Base-by-base conservation (phyloP, 2,329 filamentous ascomycete species). In the Diplodia seriata region DNA sequence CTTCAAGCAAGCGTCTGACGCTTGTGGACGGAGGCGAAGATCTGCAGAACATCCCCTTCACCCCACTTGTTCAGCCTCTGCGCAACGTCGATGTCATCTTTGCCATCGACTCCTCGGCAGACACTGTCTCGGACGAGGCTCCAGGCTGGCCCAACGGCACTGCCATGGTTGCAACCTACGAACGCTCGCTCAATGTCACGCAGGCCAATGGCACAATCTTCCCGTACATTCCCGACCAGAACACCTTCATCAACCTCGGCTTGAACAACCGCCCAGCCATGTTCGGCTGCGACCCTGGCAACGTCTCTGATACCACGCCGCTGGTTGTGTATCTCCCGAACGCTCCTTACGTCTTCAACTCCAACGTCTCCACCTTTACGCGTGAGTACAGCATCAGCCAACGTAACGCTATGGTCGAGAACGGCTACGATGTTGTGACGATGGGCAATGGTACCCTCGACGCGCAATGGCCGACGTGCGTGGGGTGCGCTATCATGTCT, bases 321-420 rank as follows among this genome's bases (percentile, higher is more conserved):
- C 80, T 97, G 1, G 82, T 97, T 70, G 91, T 97, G 71, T 99
- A 99, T 81, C 78, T 98, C 55, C 92, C 95, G 68, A 96, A 95
- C 76, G 85, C 89, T 26, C 94, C 93, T 1, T 97, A 96, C 80
- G 86, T 89, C 56, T 87, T 86, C 76, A 80, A 85, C 71, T 91
- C 89, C 78, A 98, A 98, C 82, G 85, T 90, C 7, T 91, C 90
- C 2, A 97, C 94, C 59, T 94, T 91, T 77, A 84, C 88, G 69
- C 82, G 88, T 47, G 79, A 80, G 50, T 92, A 94, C 84, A 83
- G 85, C 43, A 80, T 87, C 72, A 79, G 76, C 0, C 80, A 92
- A 80, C 91, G 94, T 70, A 87, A 97, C 76, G 85, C 85, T 70
- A 91, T 97, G 75, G 93, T 99, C 74, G 79, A 87, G 72, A 98